Conservation (phyloP, 1,284 basidiomycete species). For the Ganoderma lucidum region DNA sequence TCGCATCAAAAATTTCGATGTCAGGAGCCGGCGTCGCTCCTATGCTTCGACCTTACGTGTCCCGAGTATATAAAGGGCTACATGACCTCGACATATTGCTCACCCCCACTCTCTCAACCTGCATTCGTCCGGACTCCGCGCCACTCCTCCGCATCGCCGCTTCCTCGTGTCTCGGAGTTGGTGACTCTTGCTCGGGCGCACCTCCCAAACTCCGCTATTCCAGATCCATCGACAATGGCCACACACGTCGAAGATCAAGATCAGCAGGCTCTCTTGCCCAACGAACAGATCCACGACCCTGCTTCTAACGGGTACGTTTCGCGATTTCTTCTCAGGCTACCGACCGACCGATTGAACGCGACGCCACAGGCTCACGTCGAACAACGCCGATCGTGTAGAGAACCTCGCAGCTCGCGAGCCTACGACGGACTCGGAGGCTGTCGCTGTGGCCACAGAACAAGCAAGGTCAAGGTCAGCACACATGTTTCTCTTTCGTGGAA, state of each 20-base stretch:
- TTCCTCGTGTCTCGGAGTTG: neutral
- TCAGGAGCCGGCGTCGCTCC: neutral
- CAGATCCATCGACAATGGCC: neutral
- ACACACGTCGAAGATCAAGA: neutral
- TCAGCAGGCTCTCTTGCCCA: neutral
- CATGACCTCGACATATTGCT: neutral
- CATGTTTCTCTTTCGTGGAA: too few species aligned
- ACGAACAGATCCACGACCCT: neutral
- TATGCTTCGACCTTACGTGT: neutral
- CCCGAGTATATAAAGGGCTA: neutral
- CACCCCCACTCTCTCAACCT: neutral
- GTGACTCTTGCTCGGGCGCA: too few species aligned
- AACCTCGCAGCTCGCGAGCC: neutral
- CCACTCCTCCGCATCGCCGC: neutral
- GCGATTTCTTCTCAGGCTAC: neutral
- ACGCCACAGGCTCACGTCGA: neutral
- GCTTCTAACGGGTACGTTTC: neutral
- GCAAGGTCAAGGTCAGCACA: neutral
- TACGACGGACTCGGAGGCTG: neutral
- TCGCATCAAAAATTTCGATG: neutral
- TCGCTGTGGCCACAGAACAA: neutral
- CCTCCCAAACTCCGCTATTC: neutral
- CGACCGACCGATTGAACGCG: neutral
- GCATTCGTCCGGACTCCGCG: neutral
- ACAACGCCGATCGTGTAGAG: neutral